Evolutionary conservation across 1,284 basidiomycete species (phyloP), one percentile per base, ranked within the genome.

Genomic region (Pseudozyma pruni): DNA sequence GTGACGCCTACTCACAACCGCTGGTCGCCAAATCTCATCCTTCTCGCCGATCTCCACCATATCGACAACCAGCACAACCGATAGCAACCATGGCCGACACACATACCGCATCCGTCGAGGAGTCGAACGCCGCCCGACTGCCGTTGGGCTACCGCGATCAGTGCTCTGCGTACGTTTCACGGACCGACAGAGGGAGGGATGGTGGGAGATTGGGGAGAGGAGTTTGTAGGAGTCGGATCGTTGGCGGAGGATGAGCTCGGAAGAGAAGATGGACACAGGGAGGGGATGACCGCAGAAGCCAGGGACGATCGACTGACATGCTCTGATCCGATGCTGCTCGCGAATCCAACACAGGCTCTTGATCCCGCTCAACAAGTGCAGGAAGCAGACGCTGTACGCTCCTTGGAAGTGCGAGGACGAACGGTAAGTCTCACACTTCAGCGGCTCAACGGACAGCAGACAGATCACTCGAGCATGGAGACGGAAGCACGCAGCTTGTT

Each of bases 131-230:
- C 8, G 86, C 90, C 61, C 86, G 86, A 64, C 86, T 94, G 22
- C 93, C 93, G 8, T 73, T 95, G 9, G 90, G 87, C 11, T 96
- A 91, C 89, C 86, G 93, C 78, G 93, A 96, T 84, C 88, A 90
- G 74, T 96, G 93, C 84, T 94, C 93, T 74, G 88, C 92, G 93
- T 95, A 83, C 80, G 90, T 88, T 14, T 38, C 42, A 33, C 27
- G 31, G 3, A 1, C 39, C 8, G 20, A 11, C 25, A 9, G 22
- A 42, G 14, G 23, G 19, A 13, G 16, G 10, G 22, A 10, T 17
- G 42, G 11, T 33, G 20, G 25, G 10, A n/a, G 34, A 19, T 8
- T n/a, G n/a, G n/a, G n/a, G n/a, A n/a, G n/a, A n/a, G n/a, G n/a
- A n/a, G n/a, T n/a, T n/a, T n/a, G n/a, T n/a, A n/a, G n/a, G n/a